These are phyloP conservation scores for Amaranthus cruentus DNA, from an alignment of 148 eudicot genomes.

Conservation along the genomic window DNA sequence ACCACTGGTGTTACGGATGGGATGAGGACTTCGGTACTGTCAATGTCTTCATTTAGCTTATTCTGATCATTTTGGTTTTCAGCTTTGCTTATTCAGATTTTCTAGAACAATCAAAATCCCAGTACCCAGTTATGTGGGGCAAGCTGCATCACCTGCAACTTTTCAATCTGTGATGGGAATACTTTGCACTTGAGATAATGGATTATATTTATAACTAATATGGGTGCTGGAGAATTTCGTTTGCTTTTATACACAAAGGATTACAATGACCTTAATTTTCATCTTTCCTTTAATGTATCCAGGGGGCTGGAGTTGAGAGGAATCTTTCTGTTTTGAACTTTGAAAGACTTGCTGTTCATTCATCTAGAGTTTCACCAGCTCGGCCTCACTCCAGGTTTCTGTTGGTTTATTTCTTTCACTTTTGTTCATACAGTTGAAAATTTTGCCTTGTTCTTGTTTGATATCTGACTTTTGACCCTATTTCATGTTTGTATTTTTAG, in stretches of 20 bases:
- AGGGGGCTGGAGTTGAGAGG: conserved; percentile 59
- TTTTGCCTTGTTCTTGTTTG: not conserved
- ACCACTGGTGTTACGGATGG: not conserved
- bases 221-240: no score
- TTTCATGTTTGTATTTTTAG: conserved; percentile 31
- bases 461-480: no score
- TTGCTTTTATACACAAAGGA: not conserved
- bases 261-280: conserved; percentile 2
- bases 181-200: no score
- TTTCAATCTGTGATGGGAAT: no score
- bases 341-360: conserved; percentile 25
- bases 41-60: no score
- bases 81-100: no score
- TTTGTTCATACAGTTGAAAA: not conserved
- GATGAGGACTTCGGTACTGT: not conserved
- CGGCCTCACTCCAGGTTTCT: conserved; percentile 1
- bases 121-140: not conserved
- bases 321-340: conserved; percentile 50
- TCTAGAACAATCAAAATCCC: not conserved
- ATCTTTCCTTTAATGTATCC: conserved; percentile 16
- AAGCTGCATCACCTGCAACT: not conserved
- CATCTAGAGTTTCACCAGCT: not conserved
- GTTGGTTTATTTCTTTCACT: no score
- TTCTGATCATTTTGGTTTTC: no score
- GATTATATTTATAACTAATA: no score